Conservation (phyloP, 148 eudicot species). For the Spergularia marina region DNA sequence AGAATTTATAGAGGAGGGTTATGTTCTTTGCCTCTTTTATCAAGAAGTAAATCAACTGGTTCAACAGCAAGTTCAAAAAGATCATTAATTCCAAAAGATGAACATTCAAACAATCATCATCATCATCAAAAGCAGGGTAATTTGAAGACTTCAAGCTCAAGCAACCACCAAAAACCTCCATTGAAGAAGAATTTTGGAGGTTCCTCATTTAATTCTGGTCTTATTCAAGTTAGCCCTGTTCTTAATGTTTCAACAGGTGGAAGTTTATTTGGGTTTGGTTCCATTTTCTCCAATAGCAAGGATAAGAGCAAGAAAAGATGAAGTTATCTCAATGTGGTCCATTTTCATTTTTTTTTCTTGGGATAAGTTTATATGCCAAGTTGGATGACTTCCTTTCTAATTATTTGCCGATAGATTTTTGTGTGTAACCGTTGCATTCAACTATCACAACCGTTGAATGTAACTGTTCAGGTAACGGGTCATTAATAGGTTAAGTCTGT, state of each 20-base stretch:
- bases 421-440: too few relatives aligned
- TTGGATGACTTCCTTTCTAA: conserved; percentile 9
- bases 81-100: conserved; percentile 42
- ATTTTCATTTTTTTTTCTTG: background rate
- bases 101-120: conserved; percentile 13
- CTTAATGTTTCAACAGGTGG: conserved; percentile 55
- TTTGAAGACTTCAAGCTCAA: conserved; percentile 22
- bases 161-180: conserved; percentile 62
- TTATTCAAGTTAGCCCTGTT: conserved; percentile 47
- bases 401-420: too few relatives aligned
- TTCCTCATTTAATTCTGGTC: conserved; percentile 28
- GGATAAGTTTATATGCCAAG: background rate
- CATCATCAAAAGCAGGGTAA: background rate
- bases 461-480: too few relatives aligned
- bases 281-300: conserved; percentile 56
- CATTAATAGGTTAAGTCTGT: too few relatives aligned
- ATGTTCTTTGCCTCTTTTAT: conserved; percentile 70
- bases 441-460: too few relatives aligned
- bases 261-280: conserved; percentile 63
- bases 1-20: conserved; percentile 52
- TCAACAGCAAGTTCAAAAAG: conserved; percentile 49
- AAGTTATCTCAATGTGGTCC: background rate
- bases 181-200: conserved; percentile 60
- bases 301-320: conserved; percentile 52
- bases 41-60: conserved; percentile 84